phyloP scores from a whole-genome alignment of 495 filamentous ascomycete species.

The Podospora tetraspora region DNA sequence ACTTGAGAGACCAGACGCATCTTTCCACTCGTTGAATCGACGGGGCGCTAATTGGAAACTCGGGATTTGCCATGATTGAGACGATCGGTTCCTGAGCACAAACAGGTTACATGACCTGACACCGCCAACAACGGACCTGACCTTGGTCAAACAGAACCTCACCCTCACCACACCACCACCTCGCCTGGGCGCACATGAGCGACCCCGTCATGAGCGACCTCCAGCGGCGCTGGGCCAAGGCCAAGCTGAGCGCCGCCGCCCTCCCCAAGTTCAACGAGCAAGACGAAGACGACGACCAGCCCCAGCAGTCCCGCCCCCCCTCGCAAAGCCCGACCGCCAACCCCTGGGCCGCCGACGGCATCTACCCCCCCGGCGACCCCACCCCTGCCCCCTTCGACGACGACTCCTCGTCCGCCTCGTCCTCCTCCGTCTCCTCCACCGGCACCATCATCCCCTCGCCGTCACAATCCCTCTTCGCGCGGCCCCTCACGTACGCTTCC shows the following conservation, averaged over 20 bases:
- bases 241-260: constrained; percentile 52
- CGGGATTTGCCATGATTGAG: too few species aligned
- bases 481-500: constrained; percentile 53
- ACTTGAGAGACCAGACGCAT: background rate
- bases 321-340: background rate
- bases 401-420: constrained; percentile 68
- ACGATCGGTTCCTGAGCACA: background rate
- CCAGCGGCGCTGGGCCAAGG: constrained; percentile 75
- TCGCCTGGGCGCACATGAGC: background rate
- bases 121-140: background rate
- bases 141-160: background rate
- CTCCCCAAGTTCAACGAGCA: constrained; percentile 48
- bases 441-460: constrained; percentile 82
- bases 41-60: too few species aligned
- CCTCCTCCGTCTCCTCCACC: constrained; percentile 77
- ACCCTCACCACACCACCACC: background rate
- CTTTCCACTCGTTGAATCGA: background rate
- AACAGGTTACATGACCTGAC: background rate
- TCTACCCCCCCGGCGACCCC: constrained; percentile 23
- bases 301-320: background rate
- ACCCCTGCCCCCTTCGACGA: constrained; percentile 52
- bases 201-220: constrained; percentile 69
- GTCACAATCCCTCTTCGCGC: constrained; percentile 65
- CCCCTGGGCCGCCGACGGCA: background rate
- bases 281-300: constrained; percentile 39